These are phyloP conservation scores for Xerocomellus chrysenteron DNA, from an alignment of 768 basidiomycete species.

Conservation along the genomic window DNA sequence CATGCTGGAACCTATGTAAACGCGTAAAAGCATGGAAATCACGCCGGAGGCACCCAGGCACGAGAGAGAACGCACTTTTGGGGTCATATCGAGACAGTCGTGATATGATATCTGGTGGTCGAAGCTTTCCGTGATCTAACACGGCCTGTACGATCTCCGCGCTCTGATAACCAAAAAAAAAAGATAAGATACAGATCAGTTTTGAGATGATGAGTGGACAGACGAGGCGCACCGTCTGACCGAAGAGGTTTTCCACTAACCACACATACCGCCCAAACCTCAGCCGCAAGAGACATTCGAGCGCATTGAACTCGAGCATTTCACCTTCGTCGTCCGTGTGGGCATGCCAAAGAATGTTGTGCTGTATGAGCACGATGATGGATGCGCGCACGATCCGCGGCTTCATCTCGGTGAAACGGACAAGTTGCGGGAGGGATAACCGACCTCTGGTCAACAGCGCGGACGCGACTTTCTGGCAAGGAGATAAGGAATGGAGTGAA, in stretches of 20 bases:
- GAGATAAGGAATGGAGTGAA: neutral
- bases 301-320: conserved; percentile 76
- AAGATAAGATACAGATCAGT: neutral
- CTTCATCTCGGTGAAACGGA: conserved; percentile 67
- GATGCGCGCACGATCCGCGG: conserved; percentile 66
- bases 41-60: neutral
- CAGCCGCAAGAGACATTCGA: conserved; percentile 79
- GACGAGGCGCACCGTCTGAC: conserved; percentile 55
- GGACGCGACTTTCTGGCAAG: conserved; percentile 64
- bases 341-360: conserved; percentile 88
- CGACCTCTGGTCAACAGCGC: conserved; percentile 80
- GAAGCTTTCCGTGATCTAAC: conserved; percentile 84
- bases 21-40: neutral
- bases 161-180: conserved; percentile 47
- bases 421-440: conserved; percentile 65
- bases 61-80: conserved; percentile 48
- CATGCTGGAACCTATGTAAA: conserved; percentile 32
- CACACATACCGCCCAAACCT: conserved; percentile 83
- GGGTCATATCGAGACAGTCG: conserved; percentile 50
- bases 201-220: neutral
- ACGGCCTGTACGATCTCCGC: conserved; percentile 73
- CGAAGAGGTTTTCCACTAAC: conserved; percentile 69
- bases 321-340: conserved; percentile 69
- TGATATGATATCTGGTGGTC: conserved; percentile 65
- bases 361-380: conserved; percentile 81